Evolutionary conservation across 768 basidiomycete species (phyloP).

Genomic region (Termitomyces sp.): DNA sequence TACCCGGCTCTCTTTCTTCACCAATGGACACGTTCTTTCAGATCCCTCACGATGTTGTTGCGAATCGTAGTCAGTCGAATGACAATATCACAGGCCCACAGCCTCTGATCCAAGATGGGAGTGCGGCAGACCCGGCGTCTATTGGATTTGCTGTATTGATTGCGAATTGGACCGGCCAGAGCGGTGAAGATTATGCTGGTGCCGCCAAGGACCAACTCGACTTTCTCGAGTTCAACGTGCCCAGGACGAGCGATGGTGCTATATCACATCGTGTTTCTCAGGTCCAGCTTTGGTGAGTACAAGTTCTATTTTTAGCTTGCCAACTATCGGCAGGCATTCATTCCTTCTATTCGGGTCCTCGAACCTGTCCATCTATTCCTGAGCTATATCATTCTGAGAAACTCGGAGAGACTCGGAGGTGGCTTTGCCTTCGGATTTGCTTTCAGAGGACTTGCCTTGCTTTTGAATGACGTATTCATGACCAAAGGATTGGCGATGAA

Average conservation of each 20-base stretch:
- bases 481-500: background rate
- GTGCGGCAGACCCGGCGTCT: conserved; percentile 77
- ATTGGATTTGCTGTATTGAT: conserved; percentile 70
- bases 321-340: background rate
- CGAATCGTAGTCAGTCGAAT: conserved; percentile 42
- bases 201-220: conserved; percentile 68
- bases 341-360: background rate
- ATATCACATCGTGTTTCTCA: conserved; percentile 72
- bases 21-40: conserved; percentile 53
- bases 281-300: conserved; percentile 68
- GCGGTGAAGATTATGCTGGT: conserved; percentile 53
- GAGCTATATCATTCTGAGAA: background rate
- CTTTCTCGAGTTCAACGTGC: conserved; percentile 56
- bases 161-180: conserved; percentile 47
- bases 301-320: conserved; percentile 7
- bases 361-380: background rate
- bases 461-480: background rate
- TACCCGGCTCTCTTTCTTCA: conserved; percentile 30
- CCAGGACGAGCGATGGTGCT: conserved; percentile 71
- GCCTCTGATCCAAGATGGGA: conserved; percentile 54
- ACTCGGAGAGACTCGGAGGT: background rate
- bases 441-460: background rate
- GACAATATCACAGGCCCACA: conserved; percentile 48
- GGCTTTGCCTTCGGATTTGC: background rate
- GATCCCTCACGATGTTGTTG: conserved; percentile 52